Conservation (phyloP, 345 rosid species). For the Citrus unshiu region DNA sequence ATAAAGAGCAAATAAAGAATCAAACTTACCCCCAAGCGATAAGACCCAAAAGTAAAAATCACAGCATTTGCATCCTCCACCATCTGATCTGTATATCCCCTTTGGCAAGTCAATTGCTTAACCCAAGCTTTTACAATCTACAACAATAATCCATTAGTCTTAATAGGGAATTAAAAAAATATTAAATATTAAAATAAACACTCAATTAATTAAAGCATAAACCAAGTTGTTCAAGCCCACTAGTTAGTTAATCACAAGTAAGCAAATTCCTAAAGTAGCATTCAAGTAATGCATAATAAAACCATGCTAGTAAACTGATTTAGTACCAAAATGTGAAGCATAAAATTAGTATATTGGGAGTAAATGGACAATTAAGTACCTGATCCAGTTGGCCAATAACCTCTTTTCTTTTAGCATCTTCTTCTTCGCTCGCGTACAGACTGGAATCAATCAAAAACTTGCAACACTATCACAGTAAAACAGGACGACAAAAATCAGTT, state of each 20-base stretch:
- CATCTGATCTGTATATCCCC: conserved; percentile 84
- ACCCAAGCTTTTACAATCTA: conserved; percentile 89
- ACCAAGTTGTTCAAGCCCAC: background rate
- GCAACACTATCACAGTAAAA: background rate
- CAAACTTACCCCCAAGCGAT: conserved; percentile 75
- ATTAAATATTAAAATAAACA: too few relatives aligned
- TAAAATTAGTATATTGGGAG: background rate
- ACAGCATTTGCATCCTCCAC: conserved; percentile 93
- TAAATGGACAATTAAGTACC: conserved; percentile 33
- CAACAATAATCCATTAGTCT: background rate
- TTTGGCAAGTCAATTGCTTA: conserved; percentile 58
- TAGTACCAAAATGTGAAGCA: background rate
- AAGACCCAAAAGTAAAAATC: conserved; percentile 92
- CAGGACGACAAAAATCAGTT: conserved; percentile 7
- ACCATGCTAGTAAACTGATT: background rate
- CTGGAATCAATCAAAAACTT: conserved; percentile 69
- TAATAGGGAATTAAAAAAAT: background rate
- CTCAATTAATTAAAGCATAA: background rate
- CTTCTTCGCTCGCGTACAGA: conserved; percentile 77
- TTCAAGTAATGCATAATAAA: background rate
- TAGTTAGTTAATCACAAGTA: background rate
- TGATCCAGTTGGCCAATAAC: conserved; percentile 61
- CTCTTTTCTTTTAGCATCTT: conserved; percentile 62
- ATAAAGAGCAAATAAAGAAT: background rate
- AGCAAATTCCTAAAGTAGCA: background rate